A percentile compares a stretch with the other conserved stretches of the same genome.
phyloP scores from a whole-genome alignment of 805 yeast genomes.

The Komagataella kurtzmanii region DNA sequence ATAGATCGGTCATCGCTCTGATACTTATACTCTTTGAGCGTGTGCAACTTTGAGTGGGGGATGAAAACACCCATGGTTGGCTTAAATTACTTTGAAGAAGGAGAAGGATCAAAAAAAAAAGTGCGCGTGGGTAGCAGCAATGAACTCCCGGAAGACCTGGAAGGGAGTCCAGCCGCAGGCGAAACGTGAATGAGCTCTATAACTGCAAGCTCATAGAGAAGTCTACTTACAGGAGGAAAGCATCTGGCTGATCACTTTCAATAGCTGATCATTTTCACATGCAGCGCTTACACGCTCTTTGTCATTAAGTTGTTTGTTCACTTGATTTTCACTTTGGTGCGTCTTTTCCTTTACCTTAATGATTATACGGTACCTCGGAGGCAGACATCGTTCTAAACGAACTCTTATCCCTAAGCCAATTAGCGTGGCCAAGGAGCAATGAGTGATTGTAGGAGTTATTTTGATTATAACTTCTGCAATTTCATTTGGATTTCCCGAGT shows the following conservation, averaged over 20 bases:
- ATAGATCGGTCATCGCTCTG: constrained; percentile 74
- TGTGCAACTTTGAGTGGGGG: constrained; percentile 25
- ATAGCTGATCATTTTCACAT: constrained; percentile 87
- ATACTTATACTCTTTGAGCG: constrained; percentile 37
- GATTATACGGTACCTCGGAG: constrained; percentile 69
- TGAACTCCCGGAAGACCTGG: background rate
- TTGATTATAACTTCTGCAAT: constrained; percentile 68
- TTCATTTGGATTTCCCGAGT: constrained; percentile 34
- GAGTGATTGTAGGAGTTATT: constrained; percentile 96
- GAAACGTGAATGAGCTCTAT: background rate
- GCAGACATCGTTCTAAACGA: constrained; percentile 76
- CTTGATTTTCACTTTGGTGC: constrained; percentile 92
- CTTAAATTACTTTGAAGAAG: background rate
- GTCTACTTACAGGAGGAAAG: constrained; percentile 56
- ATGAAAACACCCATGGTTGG: constrained; percentile 33
- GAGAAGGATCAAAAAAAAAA: background rate
- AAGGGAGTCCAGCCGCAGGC: background rate
- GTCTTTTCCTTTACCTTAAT: constrained; percentile 81
- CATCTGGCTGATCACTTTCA: constrained; percentile 89
- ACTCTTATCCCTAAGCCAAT: constrained; percentile 94
- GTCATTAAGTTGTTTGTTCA: constrained; percentile 91
- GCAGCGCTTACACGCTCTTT: constrained; percentile 98
- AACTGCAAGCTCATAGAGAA: background rate
- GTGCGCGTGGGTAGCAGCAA: background rate
- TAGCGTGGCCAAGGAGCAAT: constrained; percentile 89